phyloP scores from a whole-genome alignment of 495 filamentous ascomycete species.

The Amniculicola lignicola region DNA sequence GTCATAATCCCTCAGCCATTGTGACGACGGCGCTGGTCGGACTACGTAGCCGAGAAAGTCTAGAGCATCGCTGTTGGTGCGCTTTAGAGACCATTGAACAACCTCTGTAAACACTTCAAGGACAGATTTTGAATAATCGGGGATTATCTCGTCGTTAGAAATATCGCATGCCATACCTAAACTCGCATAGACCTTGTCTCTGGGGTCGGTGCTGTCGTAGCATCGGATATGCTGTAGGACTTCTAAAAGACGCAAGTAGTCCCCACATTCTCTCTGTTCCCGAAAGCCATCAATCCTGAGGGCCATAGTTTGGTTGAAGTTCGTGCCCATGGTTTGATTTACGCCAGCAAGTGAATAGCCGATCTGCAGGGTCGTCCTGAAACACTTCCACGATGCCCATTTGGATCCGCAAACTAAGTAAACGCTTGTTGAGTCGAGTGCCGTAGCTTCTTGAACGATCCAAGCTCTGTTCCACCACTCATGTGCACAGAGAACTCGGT shows the following conservation, averaged over 20 bases:
- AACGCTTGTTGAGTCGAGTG: background rate
- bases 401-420: background rate
- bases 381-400: too few species aligned
- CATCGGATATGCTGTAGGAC: background rate
- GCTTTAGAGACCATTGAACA: background rate
- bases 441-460: constrained; percentile 2
- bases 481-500: background rate
- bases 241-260: background rate
- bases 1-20: background rate
- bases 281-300: too few species aligned
- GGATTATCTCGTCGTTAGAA: background rate
- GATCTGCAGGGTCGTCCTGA: too few species aligned
- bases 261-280: background rate
- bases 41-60: background rate
- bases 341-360: too few species aligned
- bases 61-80: background rate
- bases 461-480: background rate
- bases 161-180: background rate
- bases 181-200: background rate
- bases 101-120: background rate
- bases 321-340: too few species aligned
- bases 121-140: background rate
- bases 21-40: background rate
- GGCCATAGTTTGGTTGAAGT: too few species aligned
- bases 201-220: background rate